Conservation (phyloP, 306 rosid genomes). For the Vachellia collinsii region DNA sequence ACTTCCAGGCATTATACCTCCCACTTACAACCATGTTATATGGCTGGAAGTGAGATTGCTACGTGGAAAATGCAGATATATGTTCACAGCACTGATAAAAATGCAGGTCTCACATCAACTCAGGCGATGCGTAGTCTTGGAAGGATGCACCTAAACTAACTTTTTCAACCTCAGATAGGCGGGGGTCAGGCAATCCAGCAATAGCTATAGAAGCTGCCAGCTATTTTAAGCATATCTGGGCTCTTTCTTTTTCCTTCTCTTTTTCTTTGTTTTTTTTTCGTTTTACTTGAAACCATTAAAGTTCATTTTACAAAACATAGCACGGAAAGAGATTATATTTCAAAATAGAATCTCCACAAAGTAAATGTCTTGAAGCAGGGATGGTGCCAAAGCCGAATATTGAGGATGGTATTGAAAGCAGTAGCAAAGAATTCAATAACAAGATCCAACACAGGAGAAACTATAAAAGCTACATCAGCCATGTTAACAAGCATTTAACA, state of each 20-base stretch:
- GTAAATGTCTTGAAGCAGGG: slow-evolving; percentile 2
- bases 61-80: too few species aligned
- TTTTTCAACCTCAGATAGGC: neutral
- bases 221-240: neutral
- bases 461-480: neutral
- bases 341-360: neutral
- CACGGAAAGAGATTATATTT: neutral
- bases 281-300: neutral
- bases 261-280: too few species aligned
- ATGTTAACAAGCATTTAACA: slow-evolving; percentile 18
- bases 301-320: neutral
- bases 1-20: too few species aligned
- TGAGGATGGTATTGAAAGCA: neutral
- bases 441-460: neutral
- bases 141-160: neutral
- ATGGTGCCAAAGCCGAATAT: neutral
- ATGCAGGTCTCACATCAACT: slow-evolving; percentile 5
- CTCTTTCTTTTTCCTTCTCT: too few species aligned
- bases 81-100: slow-evolving; percentile 10
- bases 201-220: slow-evolving; percentile 13
- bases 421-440: slow-evolving; percentile 8
- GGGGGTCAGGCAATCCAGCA: neutral
- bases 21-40: too few species aligned
- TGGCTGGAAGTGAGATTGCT: too few species aligned
- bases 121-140: neutral